Evolutionary conservation across 768 basidiomycete species (phyloP).

Genomic region (Lactarius hatsudake): DNA sequence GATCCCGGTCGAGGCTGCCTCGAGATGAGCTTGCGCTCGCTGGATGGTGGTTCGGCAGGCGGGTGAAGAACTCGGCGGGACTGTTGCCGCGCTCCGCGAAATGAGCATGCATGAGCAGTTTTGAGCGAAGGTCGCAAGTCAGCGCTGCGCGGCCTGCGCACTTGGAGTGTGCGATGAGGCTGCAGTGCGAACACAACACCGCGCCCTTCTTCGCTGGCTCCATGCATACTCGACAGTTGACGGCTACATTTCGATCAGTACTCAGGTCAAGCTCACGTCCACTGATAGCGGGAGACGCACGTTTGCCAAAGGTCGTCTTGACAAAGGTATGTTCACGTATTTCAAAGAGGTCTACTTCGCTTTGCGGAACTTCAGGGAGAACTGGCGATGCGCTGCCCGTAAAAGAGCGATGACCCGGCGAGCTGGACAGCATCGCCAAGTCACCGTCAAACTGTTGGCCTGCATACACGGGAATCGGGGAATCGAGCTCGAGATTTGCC

Average conservation of each 20-base stretch:
- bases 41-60: conserved; percentile 40
- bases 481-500: conserved; percentile 43
- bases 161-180: conserved; percentile 80
- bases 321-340: conserved; percentile 83
- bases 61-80: conserved; percentile 53
- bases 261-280: neutral
- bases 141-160: conserved; percentile 72
- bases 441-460: conserved; percentile 20
- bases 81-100: conserved; percentile 65
- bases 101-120: conserved; percentile 74
- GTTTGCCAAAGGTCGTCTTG: conserved; percentile 89
- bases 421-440: conserved; percentile 19
- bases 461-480: conserved; percentile 28
- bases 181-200: conserved; percentile 85
- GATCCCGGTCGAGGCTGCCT: conserved; percentile 21
- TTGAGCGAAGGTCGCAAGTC: conserved; percentile 78
- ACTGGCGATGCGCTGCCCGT: neutral
- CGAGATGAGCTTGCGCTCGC: conserved; percentile 22
- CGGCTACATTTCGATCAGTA: conserved; percentile 47
- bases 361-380: conserved; percentile 30
- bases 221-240: conserved; percentile 84
- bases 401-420: conserved; percentile 17
- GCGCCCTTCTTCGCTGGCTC: conserved; percentile 80
- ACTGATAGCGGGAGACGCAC: conserved; percentile 48
- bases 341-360: conserved; percentile 43